Base-by-base conservation (phyloP, 23 red algal genomes). In the Cyanidiococcus yangmingshanensis region DNA sequence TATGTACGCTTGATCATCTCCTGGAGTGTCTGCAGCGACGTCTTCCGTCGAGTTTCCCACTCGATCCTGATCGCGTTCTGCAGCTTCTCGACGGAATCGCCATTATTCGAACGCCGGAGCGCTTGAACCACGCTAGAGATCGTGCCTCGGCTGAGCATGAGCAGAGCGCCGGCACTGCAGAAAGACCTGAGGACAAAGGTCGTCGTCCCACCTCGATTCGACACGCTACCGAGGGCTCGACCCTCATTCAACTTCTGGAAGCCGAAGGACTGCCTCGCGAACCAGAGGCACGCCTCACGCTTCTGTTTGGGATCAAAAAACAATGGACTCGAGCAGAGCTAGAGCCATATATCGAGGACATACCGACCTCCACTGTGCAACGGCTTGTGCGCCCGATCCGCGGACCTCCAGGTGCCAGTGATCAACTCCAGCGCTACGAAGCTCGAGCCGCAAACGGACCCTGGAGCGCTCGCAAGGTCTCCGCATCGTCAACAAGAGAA, bases 301-400 rank as follows among this genome's bases (percentile, higher is more conserved):
- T 32, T 2, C 63, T 71, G 16, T 71, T 71, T 35, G n/a, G 63
- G 3, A 2, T 71, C 63, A 25, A 35, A 12, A 25, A 25, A 35
- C n/a, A 71, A 29, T 71, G 63, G 63, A 71, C 63, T 7, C 63
- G 63, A 3, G 27, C 63, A 25, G 63, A 71, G 32, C 63, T 71
- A 17, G 63, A 71, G 12, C 63, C 63, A 7, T 71, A 71, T 30
- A 25, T 71, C 3, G n/a, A 7, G 3, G n/a, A 35, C 27, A 35
- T 71, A 3, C 63, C 63, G 16, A 29, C 15, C 7, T 32, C 63
- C 12, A 29, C 3, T 71, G 3, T 71, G 63, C 63, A 71, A 7
- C 63, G 63, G 15, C 32, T 32, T 29, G 12, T 35, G 21, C 63
- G 63, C 12, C 63, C 63, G 27, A 7, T 71, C 7, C 63, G 45